A percentile compares a stretch with the other conserved stretches of the same genome.
phyloP scores from a whole-genome alignment of 257 asterid genomes.

The Knoxia roxburghii region DNA sequence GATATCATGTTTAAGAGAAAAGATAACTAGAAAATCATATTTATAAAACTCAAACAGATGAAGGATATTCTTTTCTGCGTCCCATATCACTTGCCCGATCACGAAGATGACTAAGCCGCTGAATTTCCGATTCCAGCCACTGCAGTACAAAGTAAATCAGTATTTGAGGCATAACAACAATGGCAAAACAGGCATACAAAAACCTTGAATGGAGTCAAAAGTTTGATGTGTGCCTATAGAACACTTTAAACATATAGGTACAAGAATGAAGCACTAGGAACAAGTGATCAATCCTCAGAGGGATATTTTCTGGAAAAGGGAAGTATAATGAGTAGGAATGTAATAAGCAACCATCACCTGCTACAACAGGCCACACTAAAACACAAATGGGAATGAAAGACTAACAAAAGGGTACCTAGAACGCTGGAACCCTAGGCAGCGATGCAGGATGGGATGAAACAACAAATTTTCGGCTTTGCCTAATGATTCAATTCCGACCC shows the following conservation, averaged over 20 bases:
- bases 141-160: slow-evolving; percentile 28
- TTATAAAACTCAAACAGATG: slow-evolving; percentile 11
- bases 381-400: not conserved
- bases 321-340: not conserved
- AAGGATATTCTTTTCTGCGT: slow-evolving; percentile 98
- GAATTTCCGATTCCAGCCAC: slow-evolving; percentile 94
- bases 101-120: slow-evolving; percentile 92
- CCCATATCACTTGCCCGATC: slow-evolving; percentile 98
- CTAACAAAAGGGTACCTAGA: not conserved
- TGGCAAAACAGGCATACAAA: not conserved
- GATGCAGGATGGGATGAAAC: too few species aligned
- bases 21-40: not conserved
- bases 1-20: not conserved
- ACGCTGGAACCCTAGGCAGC: too few species aligned
- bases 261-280: not conserved
- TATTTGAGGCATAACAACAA: slow-evolving; percentile 1
- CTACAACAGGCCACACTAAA: not conserved
- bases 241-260: not conserved
- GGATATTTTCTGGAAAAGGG: not conserved
- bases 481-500: too few species aligned
- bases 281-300: not conserved
- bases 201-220: not conserved
- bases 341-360: not conserved
- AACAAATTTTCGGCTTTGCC: too few species aligned
- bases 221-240: not conserved